Percentiles rank a stretch among this genome's conserved stretches.
phyloP scores from a whole-genome alignment of 139 green algal species.

The Closterium sp. region DNA sequence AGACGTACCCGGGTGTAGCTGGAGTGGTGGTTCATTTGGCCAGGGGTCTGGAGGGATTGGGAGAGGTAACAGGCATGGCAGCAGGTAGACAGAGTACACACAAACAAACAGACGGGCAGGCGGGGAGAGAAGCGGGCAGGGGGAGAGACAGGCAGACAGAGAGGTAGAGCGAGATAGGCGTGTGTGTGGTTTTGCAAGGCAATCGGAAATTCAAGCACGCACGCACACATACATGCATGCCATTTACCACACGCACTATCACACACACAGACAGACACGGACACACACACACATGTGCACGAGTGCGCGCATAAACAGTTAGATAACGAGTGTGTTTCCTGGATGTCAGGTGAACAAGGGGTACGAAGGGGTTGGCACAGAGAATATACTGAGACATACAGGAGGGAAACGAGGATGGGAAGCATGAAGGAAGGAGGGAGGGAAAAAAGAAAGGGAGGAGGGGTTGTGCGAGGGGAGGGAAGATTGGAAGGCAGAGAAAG shows the following conservation, averaged over 20 bases:
- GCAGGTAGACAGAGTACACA: background rate
- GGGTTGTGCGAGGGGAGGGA: background rate
- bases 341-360: too few species aligned
- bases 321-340: too few species aligned
- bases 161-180: too few species aligned
- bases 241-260: background rate
- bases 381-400: too few species aligned
- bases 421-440: too few species aligned
- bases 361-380: too few species aligned
- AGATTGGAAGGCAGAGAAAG: background rate
- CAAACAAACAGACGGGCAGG: background rate
- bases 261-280: too few species aligned
- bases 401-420: too few species aligned
- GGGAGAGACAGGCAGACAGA: background rate
- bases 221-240: background rate
- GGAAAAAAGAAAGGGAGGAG: too few species aligned
- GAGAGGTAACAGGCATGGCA: background rate
- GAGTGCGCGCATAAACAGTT: too few species aligned
- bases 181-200: background rate
- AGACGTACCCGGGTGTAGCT: background rate
- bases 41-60: background rate
- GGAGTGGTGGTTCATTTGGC: background rate
- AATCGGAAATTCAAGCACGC: background rate
- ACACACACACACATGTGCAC: too few species aligned
- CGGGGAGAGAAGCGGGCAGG: background rate